Evolutionary conservation across 2,329 filamentous ascomycete genomes (phyloP), one percentile per base, ranked within the genome.

Genomic region (Talaromyces sp.): DNA sequence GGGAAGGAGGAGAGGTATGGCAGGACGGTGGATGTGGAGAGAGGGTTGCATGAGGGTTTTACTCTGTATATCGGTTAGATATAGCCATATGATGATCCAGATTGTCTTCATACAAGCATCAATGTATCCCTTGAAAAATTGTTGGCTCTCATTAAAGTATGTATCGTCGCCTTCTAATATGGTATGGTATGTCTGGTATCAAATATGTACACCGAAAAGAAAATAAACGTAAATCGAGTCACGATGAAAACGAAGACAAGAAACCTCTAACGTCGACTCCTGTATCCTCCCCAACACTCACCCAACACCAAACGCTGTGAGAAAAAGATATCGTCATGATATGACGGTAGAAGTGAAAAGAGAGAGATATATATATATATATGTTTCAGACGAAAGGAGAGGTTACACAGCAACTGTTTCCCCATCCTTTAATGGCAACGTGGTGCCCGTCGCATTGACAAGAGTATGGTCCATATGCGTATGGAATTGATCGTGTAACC

Each of bases 401-500:
- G 12, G 16, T 52, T 57, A 63, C 16, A 63, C 35, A 9, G 56
- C 25, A 28, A 63, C 33, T n/a, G 37, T 16, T 16, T 63, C 62
- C 11, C 62, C 62, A 28, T 31, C 16, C 18, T 50, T 16, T 42
- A 63, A 55, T 33, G 62, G 62, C 25, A 63, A 35, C 2, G 40
- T 60, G 2, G 28, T 55, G 14, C 54, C 52, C 8, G 62, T 56
- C 21, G 57, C 62, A 33, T 63, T 63, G 14, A 63, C 62, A 14
- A 63, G 35, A 48, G 62, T 48, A 12, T 28, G n/a, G 3, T 63
- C 16, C 25, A 63, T 55, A 5, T 63, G 52, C 8, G 35, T 39
- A 31, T 60, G 62, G 48, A 63, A 63, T 21, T 59, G 52, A 14
- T 63, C 62, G 40, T 63, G 62, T 14, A 63, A 8, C 33, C 62